Evolutionary conservation across 2,329 filamentous ascomycete species (phyloP).

Genomic region (Stenocarpella maydis): DNA sequence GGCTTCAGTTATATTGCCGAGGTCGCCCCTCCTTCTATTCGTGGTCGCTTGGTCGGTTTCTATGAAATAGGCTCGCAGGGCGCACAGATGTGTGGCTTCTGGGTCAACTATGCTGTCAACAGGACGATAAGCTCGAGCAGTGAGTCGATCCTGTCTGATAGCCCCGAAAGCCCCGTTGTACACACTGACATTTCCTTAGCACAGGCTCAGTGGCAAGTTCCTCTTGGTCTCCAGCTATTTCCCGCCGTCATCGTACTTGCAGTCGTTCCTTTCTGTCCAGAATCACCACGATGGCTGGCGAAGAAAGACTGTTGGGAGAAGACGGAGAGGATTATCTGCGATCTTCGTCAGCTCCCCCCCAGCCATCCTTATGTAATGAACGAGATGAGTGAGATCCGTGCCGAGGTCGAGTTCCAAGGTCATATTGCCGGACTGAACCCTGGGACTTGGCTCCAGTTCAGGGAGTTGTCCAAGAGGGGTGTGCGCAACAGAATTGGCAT

Average conservation of each 20-base stretch:
- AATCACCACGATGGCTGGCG: conserved; percentile 69
- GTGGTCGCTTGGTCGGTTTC: conserved; percentile 30
- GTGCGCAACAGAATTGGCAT: conserved; percentile 55
- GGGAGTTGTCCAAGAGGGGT: conserved; percentile 49
- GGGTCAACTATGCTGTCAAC: conserved; percentile 47
- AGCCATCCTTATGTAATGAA: conserved; percentile 68
- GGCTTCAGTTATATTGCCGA: conserved; percentile 14
- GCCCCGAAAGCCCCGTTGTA: conserved; percentile 38
- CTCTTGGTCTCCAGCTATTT: conserved; percentile 62
- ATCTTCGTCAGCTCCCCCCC: conserved; percentile 59
- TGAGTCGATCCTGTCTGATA: conserved; percentile 46
- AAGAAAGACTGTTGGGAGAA: conserved; percentile 59
- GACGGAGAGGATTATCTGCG: conserved; percentile 60
- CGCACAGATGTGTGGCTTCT: conserved; percentile 61
- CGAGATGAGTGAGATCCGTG: conserved; percentile 67
- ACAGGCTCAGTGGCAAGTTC: conserved; percentile 58
- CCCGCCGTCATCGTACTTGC: conserved; percentile 60
- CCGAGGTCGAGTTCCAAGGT: conserved; percentile 56
- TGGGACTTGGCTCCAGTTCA: conserved; percentile 68
- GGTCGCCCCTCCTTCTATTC: conserved; percentile 30
- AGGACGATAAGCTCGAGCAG: conserved; percentile 4
- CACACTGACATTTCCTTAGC: conserved; percentile 11
- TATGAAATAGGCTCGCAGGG: conserved; percentile 41
- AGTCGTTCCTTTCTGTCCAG: conserved; percentile 57
- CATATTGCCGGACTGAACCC: conserved; percentile 55